These are phyloP conservation scores for Ustilago bromivora DNA, from an alignment of 1,284 basidiomycete species.

Conservation along the genomic window DNA sequence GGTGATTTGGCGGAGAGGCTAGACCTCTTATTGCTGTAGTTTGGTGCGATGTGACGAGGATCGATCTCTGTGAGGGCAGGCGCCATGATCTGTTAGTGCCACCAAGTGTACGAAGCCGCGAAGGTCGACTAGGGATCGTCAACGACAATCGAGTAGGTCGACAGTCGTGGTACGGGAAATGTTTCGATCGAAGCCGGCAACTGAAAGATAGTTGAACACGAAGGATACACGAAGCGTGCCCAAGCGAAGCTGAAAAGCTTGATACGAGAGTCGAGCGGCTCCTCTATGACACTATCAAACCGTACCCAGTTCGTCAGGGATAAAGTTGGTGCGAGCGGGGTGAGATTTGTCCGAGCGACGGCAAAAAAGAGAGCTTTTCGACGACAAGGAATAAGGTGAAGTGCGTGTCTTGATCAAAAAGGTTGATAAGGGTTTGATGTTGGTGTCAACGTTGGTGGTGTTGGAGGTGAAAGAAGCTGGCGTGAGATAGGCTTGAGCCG, in stretches of 20 bases:
- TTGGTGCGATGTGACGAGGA: constrained; percentile 14
- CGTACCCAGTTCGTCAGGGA: not conserved
- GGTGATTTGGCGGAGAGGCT: constrained; percentile 19
- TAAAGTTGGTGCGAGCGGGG: not conserved
- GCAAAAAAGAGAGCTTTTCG: not conserved
- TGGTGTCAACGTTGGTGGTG: not conserved
- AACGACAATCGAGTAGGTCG: not conserved
- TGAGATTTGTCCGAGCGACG: not conserved
- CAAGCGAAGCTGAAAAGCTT: not conserved
- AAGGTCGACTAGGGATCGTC: constrained; percentile 6
- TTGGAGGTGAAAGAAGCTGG: not conserved
- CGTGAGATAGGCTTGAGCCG: constrained; percentile 2
- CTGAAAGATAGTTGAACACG: not conserved
- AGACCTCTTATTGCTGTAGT: constrained; percentile 12
- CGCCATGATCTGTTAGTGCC: constrained; percentile 22
- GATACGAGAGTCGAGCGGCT: not conserved
- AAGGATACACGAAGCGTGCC: not conserved
- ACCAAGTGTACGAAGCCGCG: not conserved
- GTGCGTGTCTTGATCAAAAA: not conserved
- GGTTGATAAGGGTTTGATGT: not conserved
- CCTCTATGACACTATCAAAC: not conserved
- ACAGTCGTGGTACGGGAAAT: too few species aligned
- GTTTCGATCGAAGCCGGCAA: constrained; percentile 7
- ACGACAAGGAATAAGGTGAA: not conserved
- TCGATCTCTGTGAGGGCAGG: constrained; percentile 24